These are phyloP conservation scores for Dioscorea dumetorum DNA, from an alignment of 106 monocot species.

Conservation along the genomic window DNA sequence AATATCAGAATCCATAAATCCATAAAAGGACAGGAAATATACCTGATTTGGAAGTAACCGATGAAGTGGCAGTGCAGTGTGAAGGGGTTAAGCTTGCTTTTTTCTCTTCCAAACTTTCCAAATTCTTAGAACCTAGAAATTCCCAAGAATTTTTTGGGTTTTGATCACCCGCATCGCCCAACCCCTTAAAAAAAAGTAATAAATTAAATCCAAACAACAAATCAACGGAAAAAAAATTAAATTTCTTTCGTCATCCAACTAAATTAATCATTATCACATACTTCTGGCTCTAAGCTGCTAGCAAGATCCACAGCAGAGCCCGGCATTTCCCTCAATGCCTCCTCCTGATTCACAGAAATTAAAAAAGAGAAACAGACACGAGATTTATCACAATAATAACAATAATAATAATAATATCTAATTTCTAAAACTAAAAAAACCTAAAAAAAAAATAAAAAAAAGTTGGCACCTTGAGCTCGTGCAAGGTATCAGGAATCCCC, in stretches of 20 bases:
- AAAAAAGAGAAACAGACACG: background rate
- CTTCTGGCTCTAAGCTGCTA: too few species aligned
- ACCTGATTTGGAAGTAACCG: slow-evolving; percentile 30
- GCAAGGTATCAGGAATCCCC: slow-evolving; percentile 62
- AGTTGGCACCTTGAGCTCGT: slow-evolving; percentile 51
- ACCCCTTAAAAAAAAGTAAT: slow-evolving; percentile 10
- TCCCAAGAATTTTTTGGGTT: background rate
- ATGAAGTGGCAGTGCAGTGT: background rate
- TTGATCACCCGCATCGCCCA: slow-evolving; percentile 46
- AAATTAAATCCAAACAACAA: background rate
- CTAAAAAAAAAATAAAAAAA: background rate
- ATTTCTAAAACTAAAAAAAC: too few species aligned
- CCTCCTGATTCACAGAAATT: slow-evolving; percentile 19
- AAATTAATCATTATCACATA: too few species aligned
- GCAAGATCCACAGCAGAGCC: background rate
- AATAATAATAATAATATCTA: too few species aligned
- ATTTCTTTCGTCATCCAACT: too few species aligned
- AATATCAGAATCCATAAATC: too few species aligned
- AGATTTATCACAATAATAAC: too few species aligned
- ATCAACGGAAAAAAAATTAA: background rate
- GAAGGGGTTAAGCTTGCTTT: background rate
- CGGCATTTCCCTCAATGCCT: slow-evolving; percentile 22
- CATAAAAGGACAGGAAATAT: background rate
- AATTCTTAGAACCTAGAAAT: slow-evolving; percentile 11
- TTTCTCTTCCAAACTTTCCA: slow-evolving; percentile 28